A percentile compares a stretch with the other conserved stretches of the same genome.
Conservation (phyloP, 129 eudicot species). For the Glebionis coronaria region DNA sequence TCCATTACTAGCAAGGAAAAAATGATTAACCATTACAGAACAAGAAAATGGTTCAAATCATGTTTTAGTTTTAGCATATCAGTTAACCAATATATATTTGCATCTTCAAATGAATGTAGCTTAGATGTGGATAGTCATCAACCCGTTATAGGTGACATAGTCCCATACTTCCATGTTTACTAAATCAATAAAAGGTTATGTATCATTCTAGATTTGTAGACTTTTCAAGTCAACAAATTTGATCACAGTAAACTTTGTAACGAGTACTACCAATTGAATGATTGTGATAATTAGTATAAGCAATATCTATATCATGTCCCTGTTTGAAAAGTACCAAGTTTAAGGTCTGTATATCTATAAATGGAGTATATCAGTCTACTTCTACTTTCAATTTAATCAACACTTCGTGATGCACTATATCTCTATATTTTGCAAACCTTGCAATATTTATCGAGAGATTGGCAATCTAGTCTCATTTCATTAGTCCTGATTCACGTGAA, state of each 20-base stretch:
- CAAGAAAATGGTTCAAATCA: no score
- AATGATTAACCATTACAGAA: no score
- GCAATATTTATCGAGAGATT: constrained; percentile 71
- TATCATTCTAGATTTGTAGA: constrained; percentile 1
- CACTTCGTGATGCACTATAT: constrained; percentile 69
- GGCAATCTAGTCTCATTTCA: constrained; percentile 73
- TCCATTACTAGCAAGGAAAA: no score
- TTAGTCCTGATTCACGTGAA: constrained; percentile 78
- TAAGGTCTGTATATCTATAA: not conserved
- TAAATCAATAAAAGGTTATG: not conserved
- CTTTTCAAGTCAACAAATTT: not conserved
- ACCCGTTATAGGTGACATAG: no score
- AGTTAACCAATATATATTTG: no score
- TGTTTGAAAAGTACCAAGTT: not conserved
- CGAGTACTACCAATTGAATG: constrained; percentile 2
- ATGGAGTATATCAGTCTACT: not conserved
- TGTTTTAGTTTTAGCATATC: no score
- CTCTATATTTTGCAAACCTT: constrained; percentile 83
- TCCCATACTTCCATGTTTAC: not conserved
- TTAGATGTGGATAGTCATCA: not conserved
- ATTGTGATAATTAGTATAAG: constrained; percentile 6
- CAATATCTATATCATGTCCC: not conserved
- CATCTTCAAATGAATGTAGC: not conserved
- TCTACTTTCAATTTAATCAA: constrained; percentile 13
- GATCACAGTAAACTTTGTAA: constrained; percentile 4